Conservation (phyloP, 1,284 basidiomycete genomes). For the Exobasidium rhododendri region DNA sequence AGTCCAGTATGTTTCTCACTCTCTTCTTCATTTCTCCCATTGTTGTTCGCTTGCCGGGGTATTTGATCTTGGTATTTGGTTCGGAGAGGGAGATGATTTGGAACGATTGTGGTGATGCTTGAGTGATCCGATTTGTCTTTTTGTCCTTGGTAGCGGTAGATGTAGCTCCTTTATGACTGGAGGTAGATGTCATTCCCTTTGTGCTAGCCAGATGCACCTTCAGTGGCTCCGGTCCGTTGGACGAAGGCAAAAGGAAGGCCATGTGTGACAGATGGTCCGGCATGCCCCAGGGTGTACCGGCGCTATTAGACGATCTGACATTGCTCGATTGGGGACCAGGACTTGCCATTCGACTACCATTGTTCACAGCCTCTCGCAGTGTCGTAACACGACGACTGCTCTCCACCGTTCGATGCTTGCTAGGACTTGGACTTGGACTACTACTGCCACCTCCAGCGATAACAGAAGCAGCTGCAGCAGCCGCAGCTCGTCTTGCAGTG, state of each 20-base stretch:
- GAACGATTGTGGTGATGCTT: constrained; percentile 33
- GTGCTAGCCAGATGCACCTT: constrained; percentile 10
- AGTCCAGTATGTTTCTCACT: constrained; percentile 83
- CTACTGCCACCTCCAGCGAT: constrained; percentile 18
- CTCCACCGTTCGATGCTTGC: constrained; percentile 24
- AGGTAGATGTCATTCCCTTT: constrained; percentile 12
- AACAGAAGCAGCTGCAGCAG: constrained; percentile 11
- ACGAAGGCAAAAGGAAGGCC: constrained; percentile 65
- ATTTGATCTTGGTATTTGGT: constrained; percentile 85
- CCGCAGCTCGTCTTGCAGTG: constrained; percentile 46
- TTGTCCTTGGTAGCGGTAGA: neutral
- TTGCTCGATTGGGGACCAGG: constrained; percentile 27
- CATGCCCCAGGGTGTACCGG: constrained; percentile 78
- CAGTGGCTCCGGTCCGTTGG: constrained; percentile 5
- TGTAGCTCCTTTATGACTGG: neutral
- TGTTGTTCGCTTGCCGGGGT: constrained; percentile 89
- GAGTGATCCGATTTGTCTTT: neutral
- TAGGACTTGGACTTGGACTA: constrained; percentile 43
- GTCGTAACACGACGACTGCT: constrained; percentile 12
- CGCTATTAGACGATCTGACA: constrained; percentile 56
- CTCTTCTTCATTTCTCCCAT: constrained; percentile 96
- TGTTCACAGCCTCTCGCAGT: constrained; percentile 3
- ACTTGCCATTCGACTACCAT: constrained; percentile 32
- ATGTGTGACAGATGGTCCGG: constrained; percentile 91
- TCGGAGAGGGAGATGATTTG: constrained; percentile 60